Percentiles rank a stretch among this genome's conserved stretches.
phyloP scores from a whole-genome alignment of 805 yeast species.

The Nakazawaea ishiwadae region DNA sequence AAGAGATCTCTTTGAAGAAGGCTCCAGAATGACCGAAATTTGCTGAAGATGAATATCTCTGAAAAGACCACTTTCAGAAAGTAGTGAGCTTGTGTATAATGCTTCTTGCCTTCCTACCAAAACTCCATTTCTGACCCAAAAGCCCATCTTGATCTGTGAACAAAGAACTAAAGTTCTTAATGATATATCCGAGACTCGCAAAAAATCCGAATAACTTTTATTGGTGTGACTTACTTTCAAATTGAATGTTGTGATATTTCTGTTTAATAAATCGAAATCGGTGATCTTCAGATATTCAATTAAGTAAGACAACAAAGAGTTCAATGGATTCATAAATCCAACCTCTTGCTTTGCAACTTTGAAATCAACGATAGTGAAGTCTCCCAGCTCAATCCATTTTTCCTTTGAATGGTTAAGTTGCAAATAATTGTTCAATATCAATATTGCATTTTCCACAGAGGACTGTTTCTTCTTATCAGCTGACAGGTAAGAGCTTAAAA shows the following conservation, averaged over 20 bases:
- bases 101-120: constrained; percentile 47
- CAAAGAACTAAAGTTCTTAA: constrained; percentile 57
- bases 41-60: constrained; percentile 46
- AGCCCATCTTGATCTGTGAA: constrained; percentile 57
- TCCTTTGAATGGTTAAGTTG: constrained; percentile 20
- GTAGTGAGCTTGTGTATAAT: constrained; percentile 37
- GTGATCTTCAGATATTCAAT: constrained; percentile 29
- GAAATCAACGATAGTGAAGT: constrained; percentile 23
- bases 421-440: constrained; percentile 29
- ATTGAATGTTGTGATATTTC: constrained; percentile 13
- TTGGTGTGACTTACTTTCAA: constrained; percentile 6
- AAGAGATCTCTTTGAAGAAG: constrained; percentile 28
- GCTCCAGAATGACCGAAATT: constrained; percentile 33
- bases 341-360: constrained; percentile 41
- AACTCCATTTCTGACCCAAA: constrained; percentile 73
- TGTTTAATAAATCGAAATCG: constrained; percentile 18
- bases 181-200: constrained; percentile 50
- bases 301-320: constrained; percentile 47
- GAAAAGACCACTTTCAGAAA: constrained; percentile 35
- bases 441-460: constrained; percentile 29
- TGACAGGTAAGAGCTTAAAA: constrained; percentile 10
- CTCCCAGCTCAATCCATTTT: constrained; percentile 22
- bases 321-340: constrained; percentile 58
- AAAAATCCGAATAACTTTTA: constrained; percentile 27
- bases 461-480: constrained; percentile 13